Conservation (phyloP, 352 stramenopile species). For the Poterioochromonas sp. region DNA sequence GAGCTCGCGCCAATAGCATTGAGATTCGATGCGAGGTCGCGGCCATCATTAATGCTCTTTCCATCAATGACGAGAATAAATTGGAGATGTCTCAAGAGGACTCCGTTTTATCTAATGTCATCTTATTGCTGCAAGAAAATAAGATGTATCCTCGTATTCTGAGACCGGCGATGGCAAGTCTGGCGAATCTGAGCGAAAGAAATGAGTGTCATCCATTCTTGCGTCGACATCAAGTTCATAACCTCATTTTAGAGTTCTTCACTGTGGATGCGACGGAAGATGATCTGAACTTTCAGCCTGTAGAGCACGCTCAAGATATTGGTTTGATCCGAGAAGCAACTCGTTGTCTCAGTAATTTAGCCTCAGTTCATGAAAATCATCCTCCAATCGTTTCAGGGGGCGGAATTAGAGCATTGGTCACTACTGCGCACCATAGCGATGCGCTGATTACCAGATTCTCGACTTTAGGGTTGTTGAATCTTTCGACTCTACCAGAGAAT, state of each 20-base stretch:
- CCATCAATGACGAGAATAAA: conserved; percentile 87
- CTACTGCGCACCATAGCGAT: conserved; percentile 56
- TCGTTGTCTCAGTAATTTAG: conserved; percentile 55
- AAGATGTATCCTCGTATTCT: conserved; percentile 55
- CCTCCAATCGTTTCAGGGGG: conserved; percentile 55
- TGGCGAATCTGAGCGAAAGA: conserved; percentile 81
- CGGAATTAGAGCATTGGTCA: conserved; percentile 52
- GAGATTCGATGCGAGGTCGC: conserved; percentile 71
- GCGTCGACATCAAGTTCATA: not conserved
- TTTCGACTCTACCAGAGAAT: conserved; percentile 59
- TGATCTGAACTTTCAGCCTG: too few species aligned
- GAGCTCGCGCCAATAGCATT: conserved; percentile 55
- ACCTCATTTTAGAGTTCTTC: conserved; percentile 33
- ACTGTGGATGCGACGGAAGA: too few species aligned
- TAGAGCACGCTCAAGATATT: conserved; percentile 41
- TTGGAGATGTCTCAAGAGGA: conserved; percentile 70
- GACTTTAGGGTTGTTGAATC: conserved; percentile 73
- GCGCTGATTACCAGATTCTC: conserved; percentile 66
- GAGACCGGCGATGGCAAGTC: conserved; percentile 53
- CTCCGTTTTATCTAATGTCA: conserved; percentile 55
- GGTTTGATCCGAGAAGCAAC: conserved; percentile 51
- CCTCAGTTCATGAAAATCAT: conserved; percentile 59
- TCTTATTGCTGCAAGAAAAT: conserved; percentile 65
- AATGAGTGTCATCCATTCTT: conserved; percentile 26
- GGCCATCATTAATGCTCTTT: conserved; percentile 77